Percentiles rank a stretch among this genome's conserved stretches.
These are phyloP conservation scores for Helenozyma rhizophorensis DNA, from an alignment of 805 yeast species.

Conservation along the genomic window DNA sequence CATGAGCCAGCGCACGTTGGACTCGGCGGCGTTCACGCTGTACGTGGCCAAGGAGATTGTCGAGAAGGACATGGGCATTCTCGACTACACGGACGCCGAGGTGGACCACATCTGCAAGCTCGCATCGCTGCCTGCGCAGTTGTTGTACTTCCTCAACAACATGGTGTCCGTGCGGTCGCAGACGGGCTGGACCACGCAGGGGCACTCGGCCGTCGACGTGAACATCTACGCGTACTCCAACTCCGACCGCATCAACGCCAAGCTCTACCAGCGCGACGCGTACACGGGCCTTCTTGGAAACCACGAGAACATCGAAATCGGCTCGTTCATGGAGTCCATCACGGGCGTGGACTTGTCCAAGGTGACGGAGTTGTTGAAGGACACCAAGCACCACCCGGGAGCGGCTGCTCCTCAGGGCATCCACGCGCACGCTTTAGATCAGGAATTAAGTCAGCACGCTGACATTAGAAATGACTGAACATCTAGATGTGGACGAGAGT, in stretches of 20 bases:
- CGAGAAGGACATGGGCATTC: conserved; percentile 62
- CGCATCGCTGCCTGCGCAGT: conserved; percentile 23
- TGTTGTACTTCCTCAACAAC: conserved; percentile 56
- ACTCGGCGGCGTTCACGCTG: conserved; percentile 3
- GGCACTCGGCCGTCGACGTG: conserved; percentile 94
- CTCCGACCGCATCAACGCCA: conserved; percentile 38
- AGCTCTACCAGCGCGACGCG: conserved; percentile 25
- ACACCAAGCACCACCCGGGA: conserved; percentile 45
- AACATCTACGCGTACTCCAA: conserved; percentile 82
- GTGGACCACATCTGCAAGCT: conserved; percentile 18
- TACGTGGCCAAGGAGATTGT: conserved; percentile 49
- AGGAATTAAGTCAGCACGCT: not conserved
- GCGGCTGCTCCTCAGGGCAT: not conserved
- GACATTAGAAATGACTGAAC: not conserved
- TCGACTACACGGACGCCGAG: conserved; percentile 54
- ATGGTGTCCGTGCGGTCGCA: conserved; percentile 79
- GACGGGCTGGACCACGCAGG: conserved; percentile 96
- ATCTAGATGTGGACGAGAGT: too few species aligned
- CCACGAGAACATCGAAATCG: conserved; percentile 84
- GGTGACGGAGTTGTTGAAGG: conserved; percentile 47
- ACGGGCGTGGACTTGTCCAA: conserved; percentile 44
- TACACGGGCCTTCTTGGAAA: conserved; percentile 60
- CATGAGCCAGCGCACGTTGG: conserved; percentile 31
- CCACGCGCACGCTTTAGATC: conserved; percentile 1
- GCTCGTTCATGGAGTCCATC: conserved; percentile 60